Percentiles rank a stretch among this genome's conserved stretches.
These are phyloP conservation scores for Arthrobotrys megalospora DNA, from an alignment of 2,329 filamentous ascomycete species.

Conservation along the genomic window DNA sequence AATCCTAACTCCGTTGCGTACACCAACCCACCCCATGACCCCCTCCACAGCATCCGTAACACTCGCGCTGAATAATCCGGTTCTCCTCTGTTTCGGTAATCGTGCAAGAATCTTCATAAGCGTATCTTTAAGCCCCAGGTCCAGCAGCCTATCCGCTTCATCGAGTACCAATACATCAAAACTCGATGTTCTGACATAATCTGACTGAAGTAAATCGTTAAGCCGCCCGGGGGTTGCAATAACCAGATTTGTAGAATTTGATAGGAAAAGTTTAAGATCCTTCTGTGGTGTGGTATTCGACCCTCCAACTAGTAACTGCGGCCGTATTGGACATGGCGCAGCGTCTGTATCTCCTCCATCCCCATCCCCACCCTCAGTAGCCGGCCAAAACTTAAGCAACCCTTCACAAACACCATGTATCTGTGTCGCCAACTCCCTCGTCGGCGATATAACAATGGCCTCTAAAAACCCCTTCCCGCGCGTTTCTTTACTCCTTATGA, in stretches of 20 bases:
- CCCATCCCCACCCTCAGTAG: constrained; percentile 65
- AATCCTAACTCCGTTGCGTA: constrained; percentile 95
- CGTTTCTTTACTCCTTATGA: constrained; percentile 73
- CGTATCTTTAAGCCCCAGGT: constrained; percentile 94
- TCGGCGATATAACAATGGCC: constrained; percentile 92
- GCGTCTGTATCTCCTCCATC: constrained; percentile 42
- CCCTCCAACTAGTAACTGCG: constrained; percentile 90
- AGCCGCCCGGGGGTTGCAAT: constrained; percentile 92
- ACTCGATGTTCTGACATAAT: constrained; percentile 87
- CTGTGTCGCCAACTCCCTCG: constrained; percentile 87
- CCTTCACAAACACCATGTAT: constrained; percentile 86
- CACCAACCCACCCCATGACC: constrained; percentile 89
- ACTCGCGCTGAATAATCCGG: constrained; percentile 93
- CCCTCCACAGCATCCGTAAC: constrained; percentile 91
- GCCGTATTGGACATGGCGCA: constrained; percentile 72
- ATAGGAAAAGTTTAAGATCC: constrained; percentile 87
- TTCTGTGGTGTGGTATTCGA: constrained; percentile 82
- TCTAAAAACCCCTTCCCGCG: constrained; percentile 87
- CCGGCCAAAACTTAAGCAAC: constrained; percentile 80
- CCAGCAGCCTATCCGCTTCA: constrained; percentile 91
- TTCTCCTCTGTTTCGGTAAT: constrained; percentile 92
- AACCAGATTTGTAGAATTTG: constrained; percentile 86
- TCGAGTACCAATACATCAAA: constrained; percentile 95
- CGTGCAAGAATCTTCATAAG: constrained; percentile 86
- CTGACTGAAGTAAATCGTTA: constrained; percentile 86